phyloP scores from a whole-genome alignment of 2,329 filamentous ascomycete species.

The Ophiosphaerella narmari region DNA sequence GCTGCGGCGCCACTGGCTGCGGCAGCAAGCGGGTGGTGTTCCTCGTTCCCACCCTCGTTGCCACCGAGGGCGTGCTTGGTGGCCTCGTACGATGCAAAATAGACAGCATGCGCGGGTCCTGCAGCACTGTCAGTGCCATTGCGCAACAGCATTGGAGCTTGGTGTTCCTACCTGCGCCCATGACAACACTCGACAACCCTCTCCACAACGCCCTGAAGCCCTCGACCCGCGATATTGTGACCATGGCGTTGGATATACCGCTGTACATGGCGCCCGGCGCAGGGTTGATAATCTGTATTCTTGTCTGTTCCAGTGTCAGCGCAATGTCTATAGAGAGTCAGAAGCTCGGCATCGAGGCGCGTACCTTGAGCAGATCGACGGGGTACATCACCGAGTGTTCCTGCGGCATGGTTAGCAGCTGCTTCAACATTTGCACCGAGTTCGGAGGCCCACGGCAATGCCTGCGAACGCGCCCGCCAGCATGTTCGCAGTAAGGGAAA shows the following conservation, averaged over 20 bases:
- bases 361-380: conserved; percentile 94
- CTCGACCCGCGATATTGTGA: conserved; percentile 88
- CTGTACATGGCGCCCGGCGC: conserved; percentile 80
- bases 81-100: conserved; percentile 97
- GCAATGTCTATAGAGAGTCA: conserved; percentile 6
- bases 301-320: conserved; percentile 66
- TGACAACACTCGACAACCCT: conserved; percentile 92
- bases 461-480: conserved; percentile 93
- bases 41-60: conserved; percentile 81
- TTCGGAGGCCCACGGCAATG: conserved; percentile 72
- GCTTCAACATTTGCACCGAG: conserved; percentile 10
- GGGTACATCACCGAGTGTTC: conserved; percentile 99
- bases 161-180: conserved; percentile 75
- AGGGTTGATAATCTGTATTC: conserved; percentile 95
- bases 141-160: conserved; percentile 1
- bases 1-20: conserved; percentile 92
- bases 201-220: conserved; percentile 92
- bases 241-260: conserved; percentile 88
- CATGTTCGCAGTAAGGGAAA: conserved; percentile 94
- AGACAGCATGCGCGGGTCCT: conserved; percentile 97
- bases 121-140: conserved; percentile 33
- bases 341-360: conserved; percentile 22
- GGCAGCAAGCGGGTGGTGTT: conserved; percentile 90
- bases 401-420: conserved; percentile 54
- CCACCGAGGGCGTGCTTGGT: conserved; percentile 96